Percentiles rank a stretch among this genome's conserved stretches.
These are phyloP conservation scores for Croton laevigatus DNA, from an alignment of 441 rosid species.

Conservation along the genomic window DNA sequence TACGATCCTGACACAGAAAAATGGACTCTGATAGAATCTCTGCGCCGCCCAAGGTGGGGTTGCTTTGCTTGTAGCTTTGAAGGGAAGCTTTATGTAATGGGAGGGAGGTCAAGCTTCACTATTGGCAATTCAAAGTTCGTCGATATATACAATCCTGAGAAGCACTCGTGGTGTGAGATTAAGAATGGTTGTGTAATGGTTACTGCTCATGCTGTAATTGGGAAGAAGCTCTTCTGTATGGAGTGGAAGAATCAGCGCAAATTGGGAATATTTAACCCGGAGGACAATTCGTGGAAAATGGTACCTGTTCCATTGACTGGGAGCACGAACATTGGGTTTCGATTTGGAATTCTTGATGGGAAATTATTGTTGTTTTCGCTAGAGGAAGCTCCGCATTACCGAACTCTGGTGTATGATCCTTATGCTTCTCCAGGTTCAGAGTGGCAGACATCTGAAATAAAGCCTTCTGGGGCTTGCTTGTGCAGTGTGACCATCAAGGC, in stretches of 20 bases:
- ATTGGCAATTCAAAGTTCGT: constrained; percentile 85
- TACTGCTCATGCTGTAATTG: constrained; percentile 87
- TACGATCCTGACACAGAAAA: constrained; percentile 61
- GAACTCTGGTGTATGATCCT: constrained; percentile 74
- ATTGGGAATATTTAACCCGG: constrained; percentile 64
- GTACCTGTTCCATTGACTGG: constrained; percentile 84
- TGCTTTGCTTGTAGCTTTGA: constrained; percentile 78
- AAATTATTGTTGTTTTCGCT: constrained; percentile 73
- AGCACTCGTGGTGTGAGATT: constrained; percentile 67
- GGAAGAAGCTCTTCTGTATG: constrained; percentile 75
- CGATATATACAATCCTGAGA: constrained; percentile 75
- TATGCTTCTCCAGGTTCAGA: constrained; percentile 63
- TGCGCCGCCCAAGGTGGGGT: constrained; percentile 92
- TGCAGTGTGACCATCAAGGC: constrained; percentile 83
- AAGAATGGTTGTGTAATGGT: constrained; percentile 95
- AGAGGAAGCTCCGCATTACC: constrained; percentile 53
- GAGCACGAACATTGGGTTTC: constrained; percentile 66
- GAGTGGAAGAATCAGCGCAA: constrained; percentile 97
- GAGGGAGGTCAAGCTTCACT: constrained; percentile 95
- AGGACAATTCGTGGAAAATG: constrained; percentile 76
- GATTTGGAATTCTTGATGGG: constrained; percentile 73
- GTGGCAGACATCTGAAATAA: constrained; percentile 73
- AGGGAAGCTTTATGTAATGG: constrained; percentile 94
- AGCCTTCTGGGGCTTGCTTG: constrained; percentile 71
- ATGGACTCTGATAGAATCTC: constrained; percentile 74